A percentile compares a stretch with the other conserved stretches of the same genome.
Evolutionary conservation across 805 yeast species (phyloP).

Genomic region (Jamesozyma hellenica): DNA sequence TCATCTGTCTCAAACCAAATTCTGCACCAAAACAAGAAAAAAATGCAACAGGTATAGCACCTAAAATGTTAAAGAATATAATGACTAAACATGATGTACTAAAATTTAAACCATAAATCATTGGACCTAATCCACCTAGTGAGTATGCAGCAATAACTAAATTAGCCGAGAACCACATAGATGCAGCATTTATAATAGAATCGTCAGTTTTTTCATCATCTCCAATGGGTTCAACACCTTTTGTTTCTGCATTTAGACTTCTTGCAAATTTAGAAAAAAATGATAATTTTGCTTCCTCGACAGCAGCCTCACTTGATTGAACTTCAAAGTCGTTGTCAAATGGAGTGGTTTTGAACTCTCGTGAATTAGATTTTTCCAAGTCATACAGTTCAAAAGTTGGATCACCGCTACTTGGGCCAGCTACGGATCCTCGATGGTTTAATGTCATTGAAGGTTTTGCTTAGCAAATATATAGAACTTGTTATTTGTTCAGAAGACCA

Average conservation of each 20-base stretch:
- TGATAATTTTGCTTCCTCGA: slow-evolving; percentile 10
- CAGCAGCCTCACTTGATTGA: slow-evolving; percentile 5
- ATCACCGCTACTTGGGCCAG: slow-evolving; percentile 4
- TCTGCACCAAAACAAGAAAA: slow-evolving; percentile 76
- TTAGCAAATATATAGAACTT: too few relatives aligned
- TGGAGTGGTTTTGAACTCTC: slow-evolving; percentile 5
- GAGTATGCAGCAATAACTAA: slow-evolving; percentile 77
- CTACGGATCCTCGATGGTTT: slow-evolving; percentile 6
- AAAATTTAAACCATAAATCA: slow-evolving; percentile 48
- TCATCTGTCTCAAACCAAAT: slow-evolving; percentile 82
- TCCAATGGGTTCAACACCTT: slow-evolving; percentile 73
- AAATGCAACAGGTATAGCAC: slow-evolving; percentile 70
- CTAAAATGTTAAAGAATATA: slow-evolving; percentile 33
- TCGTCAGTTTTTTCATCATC: slow-evolving; percentile 67
- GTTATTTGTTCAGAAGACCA: too few relatives aligned
- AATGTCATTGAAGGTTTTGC: slow-evolving; percentile 1
- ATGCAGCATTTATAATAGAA: slow-evolving; percentile 57
- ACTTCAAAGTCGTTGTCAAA: slow-evolving; percentile 3
- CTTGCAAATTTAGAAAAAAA: slow-evolving; percentile 18
- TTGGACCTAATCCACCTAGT: slow-evolving; percentile 60
- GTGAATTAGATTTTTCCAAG: slow-evolving; percentile 3
- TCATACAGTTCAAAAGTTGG: slow-evolving; percentile 4
- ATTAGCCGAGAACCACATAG: slow-evolving; percentile 89
- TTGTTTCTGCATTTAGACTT: slow-evolving; percentile 39
- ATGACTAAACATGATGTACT: slow-evolving; percentile 12